Percentiles rank a stretch among this genome's conserved stretches.
These are phyloP conservation scores for Juglanconis sp. DNA, from an alignment of 2,329 filamentous ascomycete genomes.

Conservation along the genomic window DNA sequence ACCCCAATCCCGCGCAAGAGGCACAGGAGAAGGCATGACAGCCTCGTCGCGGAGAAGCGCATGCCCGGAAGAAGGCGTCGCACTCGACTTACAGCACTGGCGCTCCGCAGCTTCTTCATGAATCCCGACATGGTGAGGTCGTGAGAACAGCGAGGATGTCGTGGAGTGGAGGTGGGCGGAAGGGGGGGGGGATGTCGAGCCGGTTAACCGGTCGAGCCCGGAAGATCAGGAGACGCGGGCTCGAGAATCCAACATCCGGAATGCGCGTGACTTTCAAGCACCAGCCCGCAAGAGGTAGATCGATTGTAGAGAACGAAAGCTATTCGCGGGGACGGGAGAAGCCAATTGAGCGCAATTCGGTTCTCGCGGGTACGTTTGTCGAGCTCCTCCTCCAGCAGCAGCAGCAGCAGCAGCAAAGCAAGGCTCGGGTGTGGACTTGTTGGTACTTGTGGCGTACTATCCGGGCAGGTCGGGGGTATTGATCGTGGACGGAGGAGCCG, in stretches of 20 bases:
- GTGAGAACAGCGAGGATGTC: neutral
- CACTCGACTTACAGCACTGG: slow-evolving; percentile 47
- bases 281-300: slow-evolving; percentile 2
- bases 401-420: neutral
- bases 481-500: neutral
- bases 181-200: slow-evolving; percentile 8
- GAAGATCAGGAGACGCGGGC: slow-evolving; percentile 7
- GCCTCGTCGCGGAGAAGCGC: neutral
- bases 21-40: neutral
- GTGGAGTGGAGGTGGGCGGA: neutral
- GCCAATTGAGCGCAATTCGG: neutral
- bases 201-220: slow-evolving; percentile 15
- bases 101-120: slow-evolving; percentile 57
- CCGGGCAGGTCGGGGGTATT: neutral
- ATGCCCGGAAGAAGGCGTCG: slow-evolving; percentile 3
- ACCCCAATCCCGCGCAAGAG: slow-evolving; percentile 14
- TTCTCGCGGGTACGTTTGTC: neutral
- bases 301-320: neutral
- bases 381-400: neutral
- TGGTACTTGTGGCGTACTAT: neutral
- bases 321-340: neutral
- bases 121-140: slow-evolving; percentile 49
- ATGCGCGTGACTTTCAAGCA: slow-evolving; percentile 8
- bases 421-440: neutral
- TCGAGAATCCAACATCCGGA: slow-evolving; percentile 17